phyloP scores from a whole-genome alignment of 352 stramenopile species.

The Pythium phragmitis region DNA sequence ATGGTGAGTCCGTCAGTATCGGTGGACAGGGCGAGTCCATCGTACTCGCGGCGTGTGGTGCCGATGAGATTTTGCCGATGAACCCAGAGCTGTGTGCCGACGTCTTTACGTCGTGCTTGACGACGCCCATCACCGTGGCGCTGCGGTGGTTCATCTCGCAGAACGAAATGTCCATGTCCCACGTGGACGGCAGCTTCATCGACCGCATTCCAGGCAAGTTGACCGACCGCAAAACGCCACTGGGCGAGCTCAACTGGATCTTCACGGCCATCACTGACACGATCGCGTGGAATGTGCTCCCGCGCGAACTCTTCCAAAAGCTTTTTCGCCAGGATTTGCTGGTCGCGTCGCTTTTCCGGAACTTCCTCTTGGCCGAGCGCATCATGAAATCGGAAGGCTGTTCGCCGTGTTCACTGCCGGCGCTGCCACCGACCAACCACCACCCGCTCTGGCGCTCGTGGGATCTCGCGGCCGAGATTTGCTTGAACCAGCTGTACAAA shows the following conservation, averaged over 20 bases:
- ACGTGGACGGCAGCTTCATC: constrained; percentile 84
- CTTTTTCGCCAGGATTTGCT: constrained; percentile 99
- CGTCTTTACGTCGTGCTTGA: constrained; percentile 99
- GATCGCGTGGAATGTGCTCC: constrained; percentile 99
- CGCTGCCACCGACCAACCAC: constrained; percentile 93
- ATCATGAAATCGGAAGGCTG: constrained; percentile 93
- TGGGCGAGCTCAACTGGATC: constrained; percentile 99
- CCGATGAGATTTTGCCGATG: constrained; percentile 95
- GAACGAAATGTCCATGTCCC: constrained; percentile 89
- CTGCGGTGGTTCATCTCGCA: constrained; percentile 97
- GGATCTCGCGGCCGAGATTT: constrained; percentile 98
- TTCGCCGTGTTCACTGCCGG: constrained; percentile 91
- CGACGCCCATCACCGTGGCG: constrained; percentile 98
- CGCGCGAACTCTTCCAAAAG: constrained; percentile 95
- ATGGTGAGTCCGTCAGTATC: constrained; percentile 22
- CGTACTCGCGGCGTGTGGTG: constrained; percentile 94
- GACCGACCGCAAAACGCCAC: constrained; percentile 91
- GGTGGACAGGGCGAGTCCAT: constrained; percentile 87
- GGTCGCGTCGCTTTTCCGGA: constrained; percentile 97
- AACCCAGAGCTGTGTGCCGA: constrained; percentile 97
- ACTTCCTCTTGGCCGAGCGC: constrained; percentile 97
- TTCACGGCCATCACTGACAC: constrained; percentile 99
- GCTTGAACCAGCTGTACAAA: constrained; percentile 94
- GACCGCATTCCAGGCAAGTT: constrained; percentile 91
- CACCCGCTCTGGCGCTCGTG: constrained; percentile 98